phyloP scores from a whole-genome alignment of 2,329 filamentous ascomycete genomes.

The Lecanoromycetidae sp. region DNA sequence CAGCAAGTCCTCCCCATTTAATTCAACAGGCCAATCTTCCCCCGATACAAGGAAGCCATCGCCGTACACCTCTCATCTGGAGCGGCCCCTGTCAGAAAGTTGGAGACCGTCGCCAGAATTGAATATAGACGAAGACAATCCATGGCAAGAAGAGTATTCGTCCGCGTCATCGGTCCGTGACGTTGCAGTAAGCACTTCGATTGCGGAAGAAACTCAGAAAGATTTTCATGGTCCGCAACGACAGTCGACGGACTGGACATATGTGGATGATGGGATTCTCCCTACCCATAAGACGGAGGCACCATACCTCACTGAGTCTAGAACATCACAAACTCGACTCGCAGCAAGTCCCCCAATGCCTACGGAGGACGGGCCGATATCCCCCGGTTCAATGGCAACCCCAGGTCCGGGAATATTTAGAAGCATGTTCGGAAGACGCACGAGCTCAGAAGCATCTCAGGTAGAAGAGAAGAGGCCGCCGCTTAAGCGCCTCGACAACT shows the following conservation, averaged over 20 bases:
- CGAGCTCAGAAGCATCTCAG: background rate
- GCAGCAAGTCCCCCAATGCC: too few relatives aligned
- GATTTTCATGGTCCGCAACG: background rate
- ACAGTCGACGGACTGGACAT: background rate
- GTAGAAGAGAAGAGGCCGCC: background rate
- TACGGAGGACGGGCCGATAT: too few relatives aligned
- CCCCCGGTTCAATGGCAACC: too few relatives aligned
- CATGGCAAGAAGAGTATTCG: slow-evolving; percentile 5
- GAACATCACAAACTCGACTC: too few relatives aligned
- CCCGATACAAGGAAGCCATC: background rate
- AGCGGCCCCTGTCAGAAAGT: background rate
- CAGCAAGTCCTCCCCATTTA: too few relatives aligned
- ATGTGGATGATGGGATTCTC: too few relatives aligned
- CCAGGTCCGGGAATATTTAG: too few relatives aligned
- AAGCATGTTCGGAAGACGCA: background rate
- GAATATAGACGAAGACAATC: slow-evolving; percentile 9
- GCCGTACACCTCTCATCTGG: background rate
- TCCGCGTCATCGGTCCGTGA: background rate
- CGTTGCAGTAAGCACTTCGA: background rate
- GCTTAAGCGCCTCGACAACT: background rate
- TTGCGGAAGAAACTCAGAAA: background rate
- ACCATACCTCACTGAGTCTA: too few relatives aligned
- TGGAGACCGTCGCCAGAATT: background rate
- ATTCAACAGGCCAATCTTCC: background rate
- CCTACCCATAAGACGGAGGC: too few relatives aligned